Percentiles rank a stretch among this genome's conserved stretches.
These are phyloP conservation scores for Syzygium oleosum DNA, from an alignment of 345 rosid species.

Conservation along the genomic window DNA sequence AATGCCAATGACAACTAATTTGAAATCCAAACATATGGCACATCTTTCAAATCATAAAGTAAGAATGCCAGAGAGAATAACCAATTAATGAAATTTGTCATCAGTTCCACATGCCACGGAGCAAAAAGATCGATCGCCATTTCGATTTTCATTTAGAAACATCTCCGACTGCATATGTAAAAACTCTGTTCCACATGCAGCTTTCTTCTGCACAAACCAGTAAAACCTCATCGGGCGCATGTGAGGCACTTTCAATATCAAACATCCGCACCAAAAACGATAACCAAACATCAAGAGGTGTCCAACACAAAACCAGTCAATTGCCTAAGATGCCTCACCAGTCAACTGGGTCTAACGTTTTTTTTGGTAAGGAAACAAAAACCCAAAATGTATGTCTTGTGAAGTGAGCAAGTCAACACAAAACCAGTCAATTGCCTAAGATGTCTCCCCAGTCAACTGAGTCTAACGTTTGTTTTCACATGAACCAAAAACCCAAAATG, in stretches of 20 bases:
- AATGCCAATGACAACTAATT: neutral
- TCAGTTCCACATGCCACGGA: too few species aligned
- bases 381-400: neutral
- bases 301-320: neutral
- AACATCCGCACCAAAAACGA: neutral
- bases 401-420: neutral
- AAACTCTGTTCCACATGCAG: neutral
- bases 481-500: neutral
- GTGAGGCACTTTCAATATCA: neutral
- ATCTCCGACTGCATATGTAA: neutral
- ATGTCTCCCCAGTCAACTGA: too few species aligned
- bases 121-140: too few species aligned
- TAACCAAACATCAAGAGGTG: neutral
- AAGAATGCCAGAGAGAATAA: neutral
- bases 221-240: neutral
- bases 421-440: too few species aligned
- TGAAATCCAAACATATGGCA: neutral
- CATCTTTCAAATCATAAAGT: neutral
- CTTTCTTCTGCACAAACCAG: neutral
- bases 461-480: too few species aligned
- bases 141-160: neutral
- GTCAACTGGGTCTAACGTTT: neutral
- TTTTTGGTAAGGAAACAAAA: neutral
- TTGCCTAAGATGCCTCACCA: neutral
- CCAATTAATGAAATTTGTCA: neutral